Evolutionary conservation across 495 filamentous ascomycete genomes (phyloP), one percentile per base, ranked within the genome.

Genomic region (Penicillium atrosanguineum): DNA sequence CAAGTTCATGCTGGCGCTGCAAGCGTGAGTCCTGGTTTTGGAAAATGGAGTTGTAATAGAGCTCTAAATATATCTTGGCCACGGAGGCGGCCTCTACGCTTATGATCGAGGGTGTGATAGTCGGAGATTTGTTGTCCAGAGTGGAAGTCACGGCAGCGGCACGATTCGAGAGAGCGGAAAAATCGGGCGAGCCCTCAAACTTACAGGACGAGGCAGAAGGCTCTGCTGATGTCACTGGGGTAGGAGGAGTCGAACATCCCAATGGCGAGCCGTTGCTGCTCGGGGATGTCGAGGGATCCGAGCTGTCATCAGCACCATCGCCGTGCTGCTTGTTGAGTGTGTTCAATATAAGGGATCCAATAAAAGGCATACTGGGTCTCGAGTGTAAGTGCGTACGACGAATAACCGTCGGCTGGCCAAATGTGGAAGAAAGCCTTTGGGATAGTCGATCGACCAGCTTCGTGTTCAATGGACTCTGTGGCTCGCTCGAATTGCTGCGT

Each of bases 1-100:
- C 89, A 12, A 96, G 71, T 36, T 87, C 77, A 41, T 79, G 76
- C 40, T 83, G 80, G 4, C 93, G 85, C 51, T 87, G 67, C 8
- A 80, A 81, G 2, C 92, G 84, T 54, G 85, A 70, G 38, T 80
- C 82, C 6, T 72, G 53, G 29, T 70, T 69, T 29, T 72, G 68
- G 38, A 87, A 78, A 12, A 90, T 69, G 7, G 80, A 69, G 60
- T 89, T 84, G 74, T 89, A 96, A 60, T 92, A 79, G 4, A 85
- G 89, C 61, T 97, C 93, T 21, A 97, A 80, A 56, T 83, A 95
- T 21, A 95, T 80, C 68, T 96, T 96, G 29, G 90, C 87, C 8
- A 87, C 86, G 0, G 90, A 81, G 7, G 84, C 81, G 39, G 80
- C 80, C 68, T 97, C 93, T 4, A 89, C 86, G 0, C 90, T 96